phyloP scores from a whole-genome alignment of 176 grass and related monocot species.

The Musa itinerans region DNA sequence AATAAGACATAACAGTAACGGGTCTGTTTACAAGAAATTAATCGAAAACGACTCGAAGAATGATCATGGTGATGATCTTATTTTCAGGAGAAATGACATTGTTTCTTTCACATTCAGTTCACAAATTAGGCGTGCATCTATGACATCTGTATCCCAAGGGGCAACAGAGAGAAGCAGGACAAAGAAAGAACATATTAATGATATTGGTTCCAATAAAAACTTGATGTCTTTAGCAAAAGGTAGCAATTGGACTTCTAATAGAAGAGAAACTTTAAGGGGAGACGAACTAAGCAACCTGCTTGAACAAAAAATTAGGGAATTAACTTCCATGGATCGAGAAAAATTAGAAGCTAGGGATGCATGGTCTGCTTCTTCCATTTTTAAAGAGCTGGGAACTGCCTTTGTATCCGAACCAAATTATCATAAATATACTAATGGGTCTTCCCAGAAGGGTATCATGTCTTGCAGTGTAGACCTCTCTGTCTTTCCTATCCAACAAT shows the following conservation, averaged over 20 bases:
- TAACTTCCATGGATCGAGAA: slow-evolving; percentile 8
- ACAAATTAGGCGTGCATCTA: neutral
- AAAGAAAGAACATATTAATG: neutral
- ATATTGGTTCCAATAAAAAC: neutral
- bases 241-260: neutral
- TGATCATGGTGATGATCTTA: neutral
- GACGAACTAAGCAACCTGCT: slow-evolving; percentile 12
- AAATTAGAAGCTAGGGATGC: neutral
- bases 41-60: neutral
- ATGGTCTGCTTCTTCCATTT: slow-evolving; percentile 1
- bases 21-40: neutral
- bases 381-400: slow-evolving; percentile 6
- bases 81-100: slow-evolving; percentile 7
- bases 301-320: slow-evolving; percentile 10
- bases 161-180: neutral
- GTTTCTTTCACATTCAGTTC: slow-evolving; percentile 22
- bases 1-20: neutral
- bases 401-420: neutral
- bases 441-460: neutral
- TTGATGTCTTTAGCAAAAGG: neutral
- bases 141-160: neutral
- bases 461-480: neutral
- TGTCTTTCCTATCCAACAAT: neutral
- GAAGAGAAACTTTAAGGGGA: neutral
- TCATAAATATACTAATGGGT: neutral